Evolutionary conservation across 2,329 filamentous ascomycete species (phyloP).

Genomic region (Lomentospora prolificans): DNA sequence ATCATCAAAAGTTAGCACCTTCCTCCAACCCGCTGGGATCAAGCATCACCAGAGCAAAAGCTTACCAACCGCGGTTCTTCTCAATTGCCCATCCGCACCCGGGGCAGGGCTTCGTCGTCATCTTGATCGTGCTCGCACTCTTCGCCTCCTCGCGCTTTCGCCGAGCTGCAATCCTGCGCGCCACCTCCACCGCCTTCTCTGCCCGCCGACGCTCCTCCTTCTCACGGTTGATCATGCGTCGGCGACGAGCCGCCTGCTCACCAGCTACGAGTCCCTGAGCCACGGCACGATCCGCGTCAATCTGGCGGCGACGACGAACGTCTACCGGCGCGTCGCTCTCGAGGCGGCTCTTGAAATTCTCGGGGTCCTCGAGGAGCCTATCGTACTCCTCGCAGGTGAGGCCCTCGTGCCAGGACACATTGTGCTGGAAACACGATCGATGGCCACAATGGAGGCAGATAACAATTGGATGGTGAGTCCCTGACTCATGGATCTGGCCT

Average conservation of each 20-base stretch:
- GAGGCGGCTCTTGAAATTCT: constrained; percentile 26
- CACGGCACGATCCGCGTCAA: constrained; percentile 31
- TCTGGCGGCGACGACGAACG: constrained; percentile 26
- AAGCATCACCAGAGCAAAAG: constrained; percentile 5
- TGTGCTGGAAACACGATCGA: constrained; percentile 33
- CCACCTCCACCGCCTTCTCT: constrained; percentile 18
- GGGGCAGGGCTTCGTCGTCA: constrained; percentile 27
- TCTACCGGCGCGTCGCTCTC: constrained; percentile 27
- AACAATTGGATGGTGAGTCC: constrained; percentile 28
- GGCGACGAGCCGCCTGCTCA: constrained; percentile 18
- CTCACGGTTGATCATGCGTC: constrained; percentile 14
- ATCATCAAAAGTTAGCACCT: constrained; percentile 15
- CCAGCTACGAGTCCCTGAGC: constrained; percentile 22
- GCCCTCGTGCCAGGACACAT: constrained; percentile 29
- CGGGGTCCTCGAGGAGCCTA: constrained; percentile 24
- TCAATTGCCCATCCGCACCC: constrained; percentile 27
- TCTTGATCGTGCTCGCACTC: constrained; percentile 18
- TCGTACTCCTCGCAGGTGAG: constrained; percentile 34
- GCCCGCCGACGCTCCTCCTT: constrained; percentile 15
- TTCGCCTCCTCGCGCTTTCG: constrained; percentile 24
- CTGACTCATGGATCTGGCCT: constrained; percentile 40
- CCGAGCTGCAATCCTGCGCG: constrained; percentile 17
- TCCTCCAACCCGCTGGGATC: too few relatives aligned
- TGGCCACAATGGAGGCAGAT: constrained; percentile 28
- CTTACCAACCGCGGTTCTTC: constrained; percentile 32